These are phyloP conservation scores for Cocos nucifera DNA, from an alignment of 176 grass and related monocot genomes.

Conservation along the genomic window DNA sequence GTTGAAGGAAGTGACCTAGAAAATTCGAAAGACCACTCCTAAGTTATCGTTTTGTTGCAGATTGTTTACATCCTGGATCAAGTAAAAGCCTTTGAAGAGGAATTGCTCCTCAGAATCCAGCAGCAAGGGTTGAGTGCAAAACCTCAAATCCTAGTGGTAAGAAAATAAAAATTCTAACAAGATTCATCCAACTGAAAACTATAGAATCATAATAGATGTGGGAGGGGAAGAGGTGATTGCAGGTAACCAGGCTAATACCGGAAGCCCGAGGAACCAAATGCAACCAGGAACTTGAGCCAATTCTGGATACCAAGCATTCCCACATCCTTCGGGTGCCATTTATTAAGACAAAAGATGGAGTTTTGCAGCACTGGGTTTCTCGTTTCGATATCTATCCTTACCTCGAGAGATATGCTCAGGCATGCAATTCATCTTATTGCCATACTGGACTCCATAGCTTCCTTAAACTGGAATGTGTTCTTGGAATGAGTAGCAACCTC, in stretches of 20 bases:
- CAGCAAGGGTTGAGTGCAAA: conserved; percentile 67
- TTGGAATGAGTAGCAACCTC: no score
- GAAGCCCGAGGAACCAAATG: conserved; percentile 87
- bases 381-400: conserved; percentile 92
- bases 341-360: conserved; percentile 53
- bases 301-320: conserved; percentile 59
- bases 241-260: conserved; percentile 96
- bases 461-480: no score
- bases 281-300: conserved; percentile 77
- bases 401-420: conserved; percentile 96
- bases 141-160: conserved; percentile 91
- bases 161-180: no score
- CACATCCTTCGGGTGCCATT: conserved; percentile 88
- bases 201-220: no score
- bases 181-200: no score
- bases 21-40: no score
- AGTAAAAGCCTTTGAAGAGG: conserved; percentile 90
- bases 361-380: conserved; percentile 74
- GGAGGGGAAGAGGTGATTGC: not conserved
- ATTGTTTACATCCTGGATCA: conserved; percentile 96
- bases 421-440: conserved; percentile 14
- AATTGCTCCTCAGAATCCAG: conserved; percentile 78
- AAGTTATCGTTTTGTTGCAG: conserved; percentile 1
- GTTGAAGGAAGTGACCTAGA: no score
- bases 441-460: no score